A percentile compares a stretch with the other conserved stretches of the same genome.
phyloP scores from a whole-genome alignment of 768 basidiomycete genomes.

The Pleurotus sapidus region DNA sequence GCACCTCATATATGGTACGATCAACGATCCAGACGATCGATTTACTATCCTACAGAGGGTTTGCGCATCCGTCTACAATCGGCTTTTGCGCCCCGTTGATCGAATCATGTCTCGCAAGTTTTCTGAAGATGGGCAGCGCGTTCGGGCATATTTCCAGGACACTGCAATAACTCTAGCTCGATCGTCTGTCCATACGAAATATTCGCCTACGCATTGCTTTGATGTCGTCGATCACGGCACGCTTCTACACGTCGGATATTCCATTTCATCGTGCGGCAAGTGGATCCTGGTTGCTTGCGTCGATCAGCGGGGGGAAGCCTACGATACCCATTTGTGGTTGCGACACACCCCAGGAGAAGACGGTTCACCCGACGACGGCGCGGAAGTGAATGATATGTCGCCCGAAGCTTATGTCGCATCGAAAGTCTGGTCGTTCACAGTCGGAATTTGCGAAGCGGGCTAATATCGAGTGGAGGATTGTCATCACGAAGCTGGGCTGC shows the following conservation, averaged over 20 bases:
- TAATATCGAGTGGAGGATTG: constrained; percentile 78
- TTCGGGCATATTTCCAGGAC: constrained; percentile 55
- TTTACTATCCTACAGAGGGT: constrained; percentile 46
- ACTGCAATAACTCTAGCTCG: constrained; percentile 66
- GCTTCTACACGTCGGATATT: constrained; percentile 77
- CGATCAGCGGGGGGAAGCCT: constrained; percentile 77
- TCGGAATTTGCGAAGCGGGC: constrained; percentile 58
- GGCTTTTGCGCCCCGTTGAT: constrained; percentile 58
- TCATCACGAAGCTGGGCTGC: constrained; percentile 64
- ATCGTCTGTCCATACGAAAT: constrained; percentile 26
- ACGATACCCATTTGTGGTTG: constrained; percentile 67
- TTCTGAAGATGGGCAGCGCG: constrained; percentile 33
- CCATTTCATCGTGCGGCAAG: constrained; percentile 59
- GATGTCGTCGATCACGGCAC: constrained; percentile 45
- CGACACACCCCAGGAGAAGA: constrained; percentile 36
- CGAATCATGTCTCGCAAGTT: constrained; percentile 58
- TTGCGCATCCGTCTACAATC: constrained; percentile 68
- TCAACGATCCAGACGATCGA: constrained; percentile 39
- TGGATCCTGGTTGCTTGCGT: constrained; percentile 77
- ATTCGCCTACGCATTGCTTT: constrained; percentile 24
- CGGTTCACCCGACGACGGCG: constrained; percentile 25
- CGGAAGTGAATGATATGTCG: constrained; percentile 19
- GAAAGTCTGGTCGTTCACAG: constrained; percentile 72
- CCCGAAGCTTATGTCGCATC: constrained; percentile 47
- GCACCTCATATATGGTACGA: constrained; percentile 44